A percentile compares a stretch with the other conserved stretches of the same genome.
These are phyloP conservation scores for Russula lepida DNA, from an alignment of 768 basidiomycete genomes.

Conservation along the genomic window DNA sequence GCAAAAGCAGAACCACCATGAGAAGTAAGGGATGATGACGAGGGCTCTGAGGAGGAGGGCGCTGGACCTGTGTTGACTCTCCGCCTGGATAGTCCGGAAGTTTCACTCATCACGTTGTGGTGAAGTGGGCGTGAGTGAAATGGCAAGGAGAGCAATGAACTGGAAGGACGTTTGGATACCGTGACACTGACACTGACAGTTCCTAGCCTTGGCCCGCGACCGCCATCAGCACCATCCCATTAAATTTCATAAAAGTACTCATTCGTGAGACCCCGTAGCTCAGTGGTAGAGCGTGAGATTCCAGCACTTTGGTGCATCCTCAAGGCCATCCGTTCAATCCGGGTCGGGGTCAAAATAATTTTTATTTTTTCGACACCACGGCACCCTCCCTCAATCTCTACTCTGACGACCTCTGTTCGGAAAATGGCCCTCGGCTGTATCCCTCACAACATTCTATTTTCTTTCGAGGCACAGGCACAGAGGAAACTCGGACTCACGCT, in stretches of 20 bases:
- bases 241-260: background rate
- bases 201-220: background rate
- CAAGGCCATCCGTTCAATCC: constrained; percentile 24
- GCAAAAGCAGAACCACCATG: constrained; percentile 81
- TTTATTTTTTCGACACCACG: background rate
- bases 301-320: constrained; percentile 16
- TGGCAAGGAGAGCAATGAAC: background rate
- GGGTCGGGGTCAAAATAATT: constrained; percentile 20
- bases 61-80: constrained; percentile 40
- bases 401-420: background rate
- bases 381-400: background rate
- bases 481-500: background rate
- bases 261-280: constrained; percentile 16
- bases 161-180: background rate
- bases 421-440: background rate
- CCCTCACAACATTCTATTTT: too few species aligned
- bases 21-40: constrained; percentile 26
- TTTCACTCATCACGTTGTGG: constrained; percentile 8
- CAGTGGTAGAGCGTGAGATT: constrained; percentile 24
- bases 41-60: constrained; percentile 28
- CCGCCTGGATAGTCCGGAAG: constrained; percentile 44
- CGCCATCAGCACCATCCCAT: background rate
- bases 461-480: too few species aligned
- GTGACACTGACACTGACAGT: background rate
- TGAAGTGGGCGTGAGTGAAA: background rate